Percentiles rank a stretch among this genome's conserved stretches.
phyloP scores from a whole-genome alignment of 192 early-diverging fungal species.

The Coemansia reversa region DNA sequence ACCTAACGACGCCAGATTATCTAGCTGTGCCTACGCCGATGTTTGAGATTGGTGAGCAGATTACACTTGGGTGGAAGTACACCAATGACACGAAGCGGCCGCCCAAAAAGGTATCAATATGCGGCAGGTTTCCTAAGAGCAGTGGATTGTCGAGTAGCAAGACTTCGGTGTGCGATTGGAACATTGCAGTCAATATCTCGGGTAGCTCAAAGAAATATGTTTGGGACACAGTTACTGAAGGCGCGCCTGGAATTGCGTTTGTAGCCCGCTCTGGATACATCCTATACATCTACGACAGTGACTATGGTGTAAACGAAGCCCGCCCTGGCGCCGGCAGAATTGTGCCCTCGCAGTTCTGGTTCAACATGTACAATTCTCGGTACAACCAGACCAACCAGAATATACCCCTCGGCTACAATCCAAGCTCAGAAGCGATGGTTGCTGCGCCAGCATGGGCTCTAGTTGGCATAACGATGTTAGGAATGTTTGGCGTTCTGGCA shows the following conservation, averaged over 20 bases:
- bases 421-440: slow-evolving; percentile 19
- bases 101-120: slow-evolving; percentile 39
- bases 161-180: slow-evolving; percentile 35
- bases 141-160: slow-evolving; percentile 18
- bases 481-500: slow-evolving; percentile 15
- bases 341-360: slow-evolving; percentile 30
- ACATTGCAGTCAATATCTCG: slow-evolving; percentile 46
- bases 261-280: slow-evolving; percentile 34
- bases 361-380: slow-evolving; percentile 51
- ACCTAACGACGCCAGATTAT: slow-evolving; percentile 34
- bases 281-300: slow-evolving; percentile 46
- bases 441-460: slow-evolving; percentile 20
- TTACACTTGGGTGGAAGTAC: slow-evolving; percentile 45
- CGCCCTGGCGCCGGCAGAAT: slow-evolving; percentile 34
- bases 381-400: slow-evolving; percentile 46
- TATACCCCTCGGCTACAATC: slow-evolving; percentile 43
- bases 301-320: slow-evolving; percentile 31
- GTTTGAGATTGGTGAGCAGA: slow-evolving; percentile 44
- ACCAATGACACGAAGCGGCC: slow-evolving; percentile 25
- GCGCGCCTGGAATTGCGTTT: slow-evolving; percentile 33
- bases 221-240: slow-evolving; percentile 43
- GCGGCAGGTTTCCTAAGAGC: slow-evolving; percentile 40
- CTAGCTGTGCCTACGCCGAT: slow-evolving; percentile 35
- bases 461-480: slow-evolving; percentile 11
- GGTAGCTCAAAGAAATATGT: slow-evolving; percentile 31